Evolutionary conservation across 148 eudicot species (phyloP), one percentile per base, ranked within the genome.

Genomic region (Cornus kousa): DNA sequence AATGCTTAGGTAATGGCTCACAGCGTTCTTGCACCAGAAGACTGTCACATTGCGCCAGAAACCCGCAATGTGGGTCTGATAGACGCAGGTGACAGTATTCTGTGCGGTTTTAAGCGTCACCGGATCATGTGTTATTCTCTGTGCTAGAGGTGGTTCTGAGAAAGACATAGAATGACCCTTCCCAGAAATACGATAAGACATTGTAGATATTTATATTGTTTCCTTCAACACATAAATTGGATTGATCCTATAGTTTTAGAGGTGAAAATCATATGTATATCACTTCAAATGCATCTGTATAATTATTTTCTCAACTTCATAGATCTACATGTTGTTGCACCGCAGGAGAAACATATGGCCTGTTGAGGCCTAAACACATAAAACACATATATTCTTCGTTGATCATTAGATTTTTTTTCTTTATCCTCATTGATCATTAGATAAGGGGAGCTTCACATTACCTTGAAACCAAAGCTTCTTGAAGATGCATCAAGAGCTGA

Each of bases 21-120:
- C 87, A 22, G 87, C 32, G 53, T 93, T 93, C 79, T 89, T 93
- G 78, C 77, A 84, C 99, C 99, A 95, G 16, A 82, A 5, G 0
- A 92, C 86, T 3, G 88, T 89, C 5, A 90, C 94, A 62, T 93
- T 95, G 6, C 95, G 86, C 99, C 97, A 95, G 68, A 76, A 85
- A 0, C 97, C 97, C 0, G 90, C 94, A 5, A 95, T 86, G 69
- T 88, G 90, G 10, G 90, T 74, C 31, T 87, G 88, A 72, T 89
- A 95, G 8, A 86, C 84, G 74, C 88, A 85, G 1, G 91, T 87
- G 2, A 90, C 97, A 2, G 85, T 84, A 65, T 90, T 87, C 31
- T 85, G 83, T 0, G 92, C 84, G 12, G 55, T 88, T 76, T 86
- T 92, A 0, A 67, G 64, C 0, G 89, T 82, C 35, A 83, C 79